These are phyloP conservation scores for Claviceps purpurea DNA, from an alignment of 2,329 filamentous ascomycete species.

Conservation along the genomic window DNA sequence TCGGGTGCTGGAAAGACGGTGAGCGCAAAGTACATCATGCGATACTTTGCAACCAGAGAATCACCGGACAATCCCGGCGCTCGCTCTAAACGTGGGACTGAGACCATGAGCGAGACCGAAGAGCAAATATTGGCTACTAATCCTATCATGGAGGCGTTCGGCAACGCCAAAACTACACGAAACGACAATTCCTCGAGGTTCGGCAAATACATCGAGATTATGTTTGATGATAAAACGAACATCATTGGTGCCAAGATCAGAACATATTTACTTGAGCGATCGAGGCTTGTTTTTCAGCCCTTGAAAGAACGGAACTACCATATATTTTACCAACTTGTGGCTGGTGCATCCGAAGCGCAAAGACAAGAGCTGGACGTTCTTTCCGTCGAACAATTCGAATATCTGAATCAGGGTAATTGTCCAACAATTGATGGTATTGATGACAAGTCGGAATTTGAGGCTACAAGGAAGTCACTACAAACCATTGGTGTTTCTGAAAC, in stretches of 20 bases:
- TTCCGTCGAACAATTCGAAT: constrained; percentile 83
- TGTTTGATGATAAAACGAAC: constrained; percentile 91
- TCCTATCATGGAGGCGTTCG: constrained; percentile 99
- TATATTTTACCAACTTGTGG: constrained; percentile 95
- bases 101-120: constrained; percentile 91
- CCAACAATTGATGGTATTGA: constrained; percentile 89
- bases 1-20: constrained; percentile 98
- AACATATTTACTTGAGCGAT: constrained; percentile 89
- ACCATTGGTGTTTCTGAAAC: constrained; percentile 70
- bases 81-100: constrained; percentile 59
- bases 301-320: constrained; percentile 98
- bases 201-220: constrained; percentile 99
- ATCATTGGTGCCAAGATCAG: constrained; percentile 97
- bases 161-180: constrained; percentile 97
- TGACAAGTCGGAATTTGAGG: constrained; percentile 85
- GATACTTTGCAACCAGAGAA: constrained; percentile 96
- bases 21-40: constrained; percentile 99
- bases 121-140: constrained; percentile 97
- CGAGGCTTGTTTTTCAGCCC: constrained; percentile 91
- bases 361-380: constrained; percentile 66
- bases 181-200: constrained; percentile 99
- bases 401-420: constrained; percentile 87
- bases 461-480: constrained; percentile 71
- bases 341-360: constrained; percentile 76
- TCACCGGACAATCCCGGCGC: constrained; percentile 75